phyloP scores from a whole-genome alignment of 257 asterid species.

The Fraxinus excelsior region DNA sequence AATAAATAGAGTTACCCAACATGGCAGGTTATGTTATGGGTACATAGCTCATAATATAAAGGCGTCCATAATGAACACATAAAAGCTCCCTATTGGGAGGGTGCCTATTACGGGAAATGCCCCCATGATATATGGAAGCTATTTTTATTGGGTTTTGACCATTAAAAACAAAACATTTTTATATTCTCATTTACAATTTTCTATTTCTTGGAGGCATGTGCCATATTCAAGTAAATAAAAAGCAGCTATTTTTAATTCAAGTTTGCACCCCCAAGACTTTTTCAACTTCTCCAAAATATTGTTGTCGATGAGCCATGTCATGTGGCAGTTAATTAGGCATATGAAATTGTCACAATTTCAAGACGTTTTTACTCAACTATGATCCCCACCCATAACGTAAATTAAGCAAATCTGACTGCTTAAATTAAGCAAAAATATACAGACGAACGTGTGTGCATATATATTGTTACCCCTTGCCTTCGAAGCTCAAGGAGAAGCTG shows the following conservation, averaged over 20 bases:
- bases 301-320: conserved; percentile 4
- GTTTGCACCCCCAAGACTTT: conserved; percentile 18
- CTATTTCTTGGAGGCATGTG: conserved; percentile 4
- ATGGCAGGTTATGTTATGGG: too few species aligned
- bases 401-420: not conserved
- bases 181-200: conserved; percentile 19
- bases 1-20: conserved; percentile 33
- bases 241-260: conserved; percentile 15
- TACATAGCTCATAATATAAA: too few species aligned
- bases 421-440: conserved; percentile 1
- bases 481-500: too few species aligned
- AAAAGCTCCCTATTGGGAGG: too few species aligned
- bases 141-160: not conserved
- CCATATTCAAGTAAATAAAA: conserved; percentile 25
- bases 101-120: too few species aligned
- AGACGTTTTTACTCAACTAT: not conserved
- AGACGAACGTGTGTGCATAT: not conserved
- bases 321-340: conserved; percentile 39
- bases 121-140: conserved; percentile 17
- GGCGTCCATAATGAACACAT: too few species aligned
- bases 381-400: conserved; percentile 1
- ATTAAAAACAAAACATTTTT: conserved; percentile 5
- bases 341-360: not conserved
- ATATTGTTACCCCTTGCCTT: too few species aligned
- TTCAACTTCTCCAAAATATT: not conserved